Percentiles rank a stretch among this genome's conserved stretches.
Evolutionary conservation across 2,329 filamentous ascomycete species (phyloP).

Genomic region (Talaromyces funiculosus): DNA sequence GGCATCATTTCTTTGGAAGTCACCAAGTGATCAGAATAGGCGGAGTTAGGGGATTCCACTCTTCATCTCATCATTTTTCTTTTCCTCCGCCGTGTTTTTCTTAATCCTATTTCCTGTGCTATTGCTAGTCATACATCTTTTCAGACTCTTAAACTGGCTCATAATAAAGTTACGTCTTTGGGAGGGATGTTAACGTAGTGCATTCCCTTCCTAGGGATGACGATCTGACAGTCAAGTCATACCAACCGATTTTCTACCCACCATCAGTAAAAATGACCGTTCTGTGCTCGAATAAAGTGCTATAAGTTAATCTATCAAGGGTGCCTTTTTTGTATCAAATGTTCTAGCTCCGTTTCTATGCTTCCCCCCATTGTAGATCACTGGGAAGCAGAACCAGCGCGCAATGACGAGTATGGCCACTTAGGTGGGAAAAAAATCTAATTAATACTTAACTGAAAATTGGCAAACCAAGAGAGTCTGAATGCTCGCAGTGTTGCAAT

Average conservation of each 20-base stretch:
- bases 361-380: background rate
- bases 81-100: background rate
- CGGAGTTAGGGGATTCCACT: constrained; percentile 11
- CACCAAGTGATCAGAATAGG: constrained; percentile 8
- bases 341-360: background rate
- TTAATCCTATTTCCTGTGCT: background rate
- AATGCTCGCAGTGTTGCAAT: background rate
- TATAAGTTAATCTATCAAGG: background rate
- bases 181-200: background rate
- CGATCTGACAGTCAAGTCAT: background rate
- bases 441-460: too few relatives aligned
- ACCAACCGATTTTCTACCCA: background rate
- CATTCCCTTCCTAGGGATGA: background rate
- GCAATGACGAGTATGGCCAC: background rate
- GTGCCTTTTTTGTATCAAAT: background rate
- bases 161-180: constrained; percentile 9
- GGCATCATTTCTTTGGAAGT: constrained; percentile 6
- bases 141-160: constrained; percentile 10
- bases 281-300: background rate
- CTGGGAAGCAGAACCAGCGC: background rate
- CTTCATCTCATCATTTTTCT: background rate
- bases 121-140: constrained; percentile 2
- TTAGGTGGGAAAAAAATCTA: too few relatives aligned
- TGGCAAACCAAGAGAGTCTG: background rate
- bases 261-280: background rate